Conservation (phyloP, 2,329 filamentous ascomycete species). For the Colletotrichum australisinense region DNA sequence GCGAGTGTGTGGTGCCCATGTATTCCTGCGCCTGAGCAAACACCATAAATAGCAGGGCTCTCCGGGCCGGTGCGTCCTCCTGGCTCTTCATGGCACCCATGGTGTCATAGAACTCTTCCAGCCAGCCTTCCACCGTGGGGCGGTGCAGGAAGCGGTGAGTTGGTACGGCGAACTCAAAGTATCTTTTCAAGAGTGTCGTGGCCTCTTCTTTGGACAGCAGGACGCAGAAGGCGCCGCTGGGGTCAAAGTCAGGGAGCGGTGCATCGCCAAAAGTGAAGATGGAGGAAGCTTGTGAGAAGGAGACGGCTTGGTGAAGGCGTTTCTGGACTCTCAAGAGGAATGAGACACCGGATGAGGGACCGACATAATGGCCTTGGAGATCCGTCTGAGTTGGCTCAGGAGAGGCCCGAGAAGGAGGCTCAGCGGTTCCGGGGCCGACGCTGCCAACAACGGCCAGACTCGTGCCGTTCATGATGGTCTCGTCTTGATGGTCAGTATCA, state of each 20-base stretch:
- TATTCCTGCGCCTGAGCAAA: slow-evolving; percentile 63
- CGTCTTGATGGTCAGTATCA: slow-evolving; percentile 5
- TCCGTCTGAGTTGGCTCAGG: slow-evolving; percentile 46
- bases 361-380: slow-evolving; percentile 46
- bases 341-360: slow-evolving; percentile 45
- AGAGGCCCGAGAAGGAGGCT: slow-evolving; percentile 57
- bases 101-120: slow-evolving; percentile 54
- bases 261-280: slow-evolving; percentile 64
- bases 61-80: slow-evolving; percentile 41
- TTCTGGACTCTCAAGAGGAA: slow-evolving; percentile 46
- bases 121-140: slow-evolving; percentile 61
- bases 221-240: slow-evolving; percentile 47
- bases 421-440: slow-evolving; percentile 42
- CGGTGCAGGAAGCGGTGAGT: slow-evolving; percentile 67
- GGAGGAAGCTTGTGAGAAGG: slow-evolving; percentile 49
- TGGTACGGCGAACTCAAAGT: slow-evolving; percentile 68
- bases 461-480: slow-evolving; percentile 20
- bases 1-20: slow-evolving; percentile 30
- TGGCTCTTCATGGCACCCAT: slow-evolving; percentile 42
- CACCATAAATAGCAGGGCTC: slow-evolving; percentile 60
- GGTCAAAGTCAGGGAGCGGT: slow-evolving; percentile 54
- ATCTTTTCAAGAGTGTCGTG: slow-evolving; percentile 56
- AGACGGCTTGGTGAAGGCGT: slow-evolving; percentile 39
- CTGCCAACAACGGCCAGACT: neutral
- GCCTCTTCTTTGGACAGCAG: slow-evolving; percentile 52